Base-by-base conservation (phyloP, 1,284 basidiomycete genomes). In the Microbotryum violaceum region DNA sequence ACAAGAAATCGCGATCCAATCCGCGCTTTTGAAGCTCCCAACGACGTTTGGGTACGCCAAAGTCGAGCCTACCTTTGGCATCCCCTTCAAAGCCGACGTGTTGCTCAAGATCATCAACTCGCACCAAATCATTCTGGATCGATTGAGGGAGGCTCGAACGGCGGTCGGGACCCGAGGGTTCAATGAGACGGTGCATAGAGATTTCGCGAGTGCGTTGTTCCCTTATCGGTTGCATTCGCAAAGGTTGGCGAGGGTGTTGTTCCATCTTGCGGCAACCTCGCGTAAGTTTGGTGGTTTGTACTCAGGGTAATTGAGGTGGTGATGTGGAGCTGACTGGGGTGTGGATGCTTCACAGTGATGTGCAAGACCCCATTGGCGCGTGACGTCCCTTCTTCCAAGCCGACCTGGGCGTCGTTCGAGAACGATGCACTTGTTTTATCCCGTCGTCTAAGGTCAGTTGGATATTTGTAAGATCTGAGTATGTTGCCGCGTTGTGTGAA, bases 201-300 rank as follows among this genome's bases (percentile, higher is more conserved):
- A 67, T 25, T 67, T 67, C 23, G 59, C 57, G 42, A 62, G 56
- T 27, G 60, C 27, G 46, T 60, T 67, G 29, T 67, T 59, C 48
- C 65, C 65, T 21, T 67, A 64, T 54, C 62, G 65, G 16, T 33
- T 67, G 5, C 65, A 67, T 42, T 67, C 65, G 4, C 65, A 67
- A 23, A 60, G 63, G 1, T 60, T 67, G 33, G 53, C 57, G 0
- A 60, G 65, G 8, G 64, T 60, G 7, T 59, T 67, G 18, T 67
- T 67, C 55, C 64, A 58, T 58, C 60, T 67, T 46, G 57, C 53
- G 8, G 60, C 60, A 2, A 67, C 65, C 0, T 61, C 59, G 8
- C 54, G 37, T 42, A 14, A 42, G 37, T 42, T 31, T 31, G 31
- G 7, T 10, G 7, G 31, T 7, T 31, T 42, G 37, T 42, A 18